Evolutionary conservation across 202 grass and related monocot genomes (phyloP), one percentile per base, ranked within the genome.

Genomic region (Digitaria exilis): DNA sequence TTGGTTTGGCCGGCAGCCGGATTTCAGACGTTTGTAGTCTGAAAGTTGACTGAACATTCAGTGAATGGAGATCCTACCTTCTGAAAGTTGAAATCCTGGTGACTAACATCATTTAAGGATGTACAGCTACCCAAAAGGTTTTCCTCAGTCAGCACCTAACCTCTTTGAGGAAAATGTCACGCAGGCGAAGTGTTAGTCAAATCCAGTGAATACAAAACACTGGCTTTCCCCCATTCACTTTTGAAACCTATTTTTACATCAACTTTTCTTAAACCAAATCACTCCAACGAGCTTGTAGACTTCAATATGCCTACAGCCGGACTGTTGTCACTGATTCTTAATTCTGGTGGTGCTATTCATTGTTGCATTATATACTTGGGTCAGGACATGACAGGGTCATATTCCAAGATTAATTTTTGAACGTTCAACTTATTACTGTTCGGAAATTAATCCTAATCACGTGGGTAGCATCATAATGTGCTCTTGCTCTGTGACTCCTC

Each of bases 11-110:
- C 17, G 49, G 54, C 82, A 28, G 52, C 35, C 4, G 49, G 39
- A 85, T 30, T 84, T 25, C 13, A 56, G 45, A 58, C n/a, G n/a
- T 58, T 61, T 83, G 43, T 55, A 31, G 58, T 37, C 49, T 71
- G 13, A 84, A 75, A 50, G 12, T 85, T 66, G 34, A 76, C 69
- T 45, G 31, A 84, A 69, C 4, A 52, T 84, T 6, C 28, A 60
- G n/a, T n/a, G n/a, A n/a, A n/a, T n/a, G n/a, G n/a, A n/a, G n/a
- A n/a, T n/a, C n/a, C n/a, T n/a, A n/a, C n/a, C n/a, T n/a, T n/a
- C n/a, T n/a, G n/a, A 5, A 62, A 61, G 16, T 32, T 71, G 13
- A 52, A 64, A 9, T 42, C 0, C 22, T 19, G n/a, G 7, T 17
- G 35, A 72, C 41, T 13, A 32, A 43, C 19, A 64, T 48, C 63